A percentile compares a stretch with the other conserved stretches of the same genome.
These are phyloP conservation scores for Podaxis carcinomalis DNA, from an alignment of 768 basidiomycete species.

Conservation along the genomic window DNA sequence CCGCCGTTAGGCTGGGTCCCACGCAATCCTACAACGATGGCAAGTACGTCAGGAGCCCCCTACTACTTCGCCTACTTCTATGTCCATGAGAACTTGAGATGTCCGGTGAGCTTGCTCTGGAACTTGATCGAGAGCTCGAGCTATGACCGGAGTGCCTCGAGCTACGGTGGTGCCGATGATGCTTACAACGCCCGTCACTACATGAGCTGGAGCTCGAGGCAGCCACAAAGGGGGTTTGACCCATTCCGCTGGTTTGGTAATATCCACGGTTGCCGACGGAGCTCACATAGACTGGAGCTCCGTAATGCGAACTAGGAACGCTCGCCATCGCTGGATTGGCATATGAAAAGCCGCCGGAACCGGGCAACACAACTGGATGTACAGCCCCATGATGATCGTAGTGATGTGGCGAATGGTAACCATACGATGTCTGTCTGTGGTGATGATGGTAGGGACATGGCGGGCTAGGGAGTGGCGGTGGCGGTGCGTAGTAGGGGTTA, in stretches of 20 bases:
- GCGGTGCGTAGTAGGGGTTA: background rate
- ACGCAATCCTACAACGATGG: background rate
- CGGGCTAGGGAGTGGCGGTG: background rate
- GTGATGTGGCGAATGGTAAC: background rate
- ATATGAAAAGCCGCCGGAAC: background rate
- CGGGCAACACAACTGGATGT: background rate
- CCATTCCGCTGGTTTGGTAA: background rate
- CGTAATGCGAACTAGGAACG: background rate
- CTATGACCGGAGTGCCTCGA: background rate
- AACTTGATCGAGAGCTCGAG: constrained; percentile 1
- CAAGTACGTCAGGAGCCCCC: background rate
- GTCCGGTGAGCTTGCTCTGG: background rate
- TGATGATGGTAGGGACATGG: background rate
- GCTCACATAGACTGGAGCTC: background rate
- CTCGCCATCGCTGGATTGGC: background rate
- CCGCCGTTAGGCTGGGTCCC: background rate
- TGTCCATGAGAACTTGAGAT: background rate
- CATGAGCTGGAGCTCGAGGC: background rate
- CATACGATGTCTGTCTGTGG: background rate
- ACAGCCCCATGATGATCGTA: background rate
- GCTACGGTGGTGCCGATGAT: background rate
- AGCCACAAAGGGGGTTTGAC: background rate
- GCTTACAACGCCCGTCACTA: background rate
- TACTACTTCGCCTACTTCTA: background rate
- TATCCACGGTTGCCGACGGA: background rate